Base-by-base conservation (phyloP, 2,329 filamentous ascomycete genomes). In the Thermochaetoides dissita region DNA sequence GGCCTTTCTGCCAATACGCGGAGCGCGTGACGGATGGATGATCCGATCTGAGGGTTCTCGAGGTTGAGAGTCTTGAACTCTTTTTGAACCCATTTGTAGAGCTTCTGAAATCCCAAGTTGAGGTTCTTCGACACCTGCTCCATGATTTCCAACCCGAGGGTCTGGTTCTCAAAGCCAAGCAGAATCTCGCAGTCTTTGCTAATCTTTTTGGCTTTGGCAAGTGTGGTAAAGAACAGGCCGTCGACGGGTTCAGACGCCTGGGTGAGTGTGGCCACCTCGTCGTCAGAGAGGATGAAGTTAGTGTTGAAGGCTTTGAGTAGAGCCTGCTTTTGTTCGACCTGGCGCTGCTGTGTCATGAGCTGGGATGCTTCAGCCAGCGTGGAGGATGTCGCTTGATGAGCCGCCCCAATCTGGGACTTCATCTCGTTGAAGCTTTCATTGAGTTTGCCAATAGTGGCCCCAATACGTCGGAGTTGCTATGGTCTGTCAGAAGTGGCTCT, bases 51-150 rank as follows among this genome's bases (percentile, higher is more conserved):
- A 1, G 88, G 88, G 51, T 93, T 94, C 56, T 98, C 91, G 7
- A 96, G 72, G 57, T 96, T 93, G 39, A 96, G 64, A 0, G 80
- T 81, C 59, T 88, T 94, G 63, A 98, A 93, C 54, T 95, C 87
- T 45, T 83, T 79, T 58, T 95, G 88, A 12, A 94, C 79, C 89
- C 89, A 98, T 53, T 85, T 79, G 62, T 94, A 95, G 3, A 98
- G 72, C 58, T 95, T 98, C 57, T 98, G 89, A 53, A 91, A 98
- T 6, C 85, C 89, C 10, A 80, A 72, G 55, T 94, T 91, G 39
- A 98, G 71, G 47, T 85, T 78, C 45, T 85, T 86, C 0, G 87
- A 88, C 42, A 81, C 89, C 58, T 89, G 78, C 48, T 95, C 89
- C 71, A 96, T 88, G 38, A 96, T 74, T 53, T 96, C 88, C 4